These are phyloP conservation scores for Neonothopanus nambi DNA, from an alignment of 1,284 basidiomycete species.

Conservation along the genomic window DNA sequence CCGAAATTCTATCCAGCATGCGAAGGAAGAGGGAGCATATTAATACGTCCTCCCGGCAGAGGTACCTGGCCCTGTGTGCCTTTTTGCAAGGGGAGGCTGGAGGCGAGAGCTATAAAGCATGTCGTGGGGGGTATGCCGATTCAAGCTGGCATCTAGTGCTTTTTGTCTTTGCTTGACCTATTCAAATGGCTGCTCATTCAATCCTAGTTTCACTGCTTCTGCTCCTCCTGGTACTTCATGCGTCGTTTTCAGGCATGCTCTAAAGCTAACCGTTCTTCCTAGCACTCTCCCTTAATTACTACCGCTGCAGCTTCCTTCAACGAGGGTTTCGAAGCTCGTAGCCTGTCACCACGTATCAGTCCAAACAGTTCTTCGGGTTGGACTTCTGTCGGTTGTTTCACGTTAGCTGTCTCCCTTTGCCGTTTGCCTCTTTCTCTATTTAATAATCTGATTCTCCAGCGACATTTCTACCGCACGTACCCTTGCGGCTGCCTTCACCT, in stretches of 20 bases:
- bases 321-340: background rate
- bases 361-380: constrained; percentile 20
- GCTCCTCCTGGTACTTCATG: background rate
- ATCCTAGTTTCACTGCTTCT: background rate
- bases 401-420: constrained; percentile 10
- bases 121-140: no score
- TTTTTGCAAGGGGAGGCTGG: no score
- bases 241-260: no score
- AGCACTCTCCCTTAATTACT: background rate
- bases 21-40: no score
- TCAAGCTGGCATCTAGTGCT: no score
- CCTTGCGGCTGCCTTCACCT: constrained; percentile 21
- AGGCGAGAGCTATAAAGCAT: no score
- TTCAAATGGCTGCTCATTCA: background rate
- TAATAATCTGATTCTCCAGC: background rate
- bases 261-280: background rate
- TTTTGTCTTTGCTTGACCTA: no score
- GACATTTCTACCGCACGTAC: constrained; percentile 35
- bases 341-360: background rate
- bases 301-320: no score
- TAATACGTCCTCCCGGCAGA: no score
- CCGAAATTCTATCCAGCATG: no score
- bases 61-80: no score
- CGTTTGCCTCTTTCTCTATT: background rate
- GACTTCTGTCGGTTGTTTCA: constrained; percentile 37